phyloP scores from a whole-genome alignment of 305 asterid genomes.

The Withania somnifera region DNA sequence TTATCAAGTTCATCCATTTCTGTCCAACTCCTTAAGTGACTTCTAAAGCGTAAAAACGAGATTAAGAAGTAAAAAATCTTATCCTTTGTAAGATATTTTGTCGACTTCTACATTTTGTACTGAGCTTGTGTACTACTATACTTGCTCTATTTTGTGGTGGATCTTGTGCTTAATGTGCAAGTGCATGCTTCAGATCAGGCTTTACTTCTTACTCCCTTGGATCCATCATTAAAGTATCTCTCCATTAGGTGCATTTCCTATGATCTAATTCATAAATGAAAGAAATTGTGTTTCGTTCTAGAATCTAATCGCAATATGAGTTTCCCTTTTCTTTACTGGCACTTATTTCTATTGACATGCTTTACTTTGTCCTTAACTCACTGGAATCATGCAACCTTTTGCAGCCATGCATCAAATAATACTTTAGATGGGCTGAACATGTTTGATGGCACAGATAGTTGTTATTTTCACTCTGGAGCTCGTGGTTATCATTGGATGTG shows the following conservation, averaged over 20 bases:
- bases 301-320: neutral
- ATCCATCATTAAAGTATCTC: neutral
- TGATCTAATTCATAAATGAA: neutral
- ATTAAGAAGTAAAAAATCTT: neutral
- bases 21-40: neutral
- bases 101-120: neutral
- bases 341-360: slow-evolving; percentile 8
- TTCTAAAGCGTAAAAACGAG: neutral
- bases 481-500: slow-evolving; percentile 99
- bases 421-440: slow-evolving; percentile 99
- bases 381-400: slow-evolving; percentile 9
- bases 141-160: neutral
- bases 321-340: neutral
- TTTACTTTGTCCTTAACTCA: slow-evolving; percentile 13
- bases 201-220: neutral
- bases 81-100: neutral
- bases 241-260: neutral
- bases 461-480: slow-evolving; percentile 92
- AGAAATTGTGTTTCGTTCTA: neutral
- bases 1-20: neutral
- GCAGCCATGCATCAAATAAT: slow-evolving; percentile 96
- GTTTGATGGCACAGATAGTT: slow-evolving; percentile 97
- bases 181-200: neutral
- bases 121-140: neutral
- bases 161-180: neutral